Evolutionary conservation across 345 rosid genomes (phyloP).

Genomic region (Cardamine occulta): DNA sequence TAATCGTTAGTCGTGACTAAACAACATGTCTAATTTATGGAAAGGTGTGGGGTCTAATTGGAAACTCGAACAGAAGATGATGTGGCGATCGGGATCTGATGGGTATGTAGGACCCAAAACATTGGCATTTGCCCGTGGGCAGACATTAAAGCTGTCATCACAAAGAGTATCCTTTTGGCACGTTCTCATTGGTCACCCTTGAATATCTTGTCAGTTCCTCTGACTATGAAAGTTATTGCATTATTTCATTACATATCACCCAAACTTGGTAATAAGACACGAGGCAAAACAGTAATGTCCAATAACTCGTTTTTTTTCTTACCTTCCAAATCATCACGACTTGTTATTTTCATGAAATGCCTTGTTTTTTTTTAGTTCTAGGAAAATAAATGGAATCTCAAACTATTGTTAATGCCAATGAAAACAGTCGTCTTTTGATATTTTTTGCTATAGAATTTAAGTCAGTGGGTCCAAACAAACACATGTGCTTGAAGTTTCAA

Average conservation of each 20-base stretch:
- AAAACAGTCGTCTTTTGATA: constrained; percentile 20
- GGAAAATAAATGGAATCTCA: constrained; percentile 2
- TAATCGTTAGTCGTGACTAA: constrained; percentile 8
- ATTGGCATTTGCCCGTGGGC: constrained; percentile 46
- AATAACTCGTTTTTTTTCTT: background rate
- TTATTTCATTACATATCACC: constrained; percentile 27
- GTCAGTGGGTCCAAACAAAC: constrained; percentile 37
- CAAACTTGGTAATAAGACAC: constrained; percentile 38
- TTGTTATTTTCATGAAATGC: constrained; percentile 26
- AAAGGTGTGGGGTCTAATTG: background rate
- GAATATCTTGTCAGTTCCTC: constrained; percentile 35
- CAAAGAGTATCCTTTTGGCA: constrained; percentile 35
- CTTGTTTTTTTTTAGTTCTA: background rate
- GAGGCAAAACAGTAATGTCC: constrained; percentile 12
- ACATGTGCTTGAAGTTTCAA: constrained; percentile 36
- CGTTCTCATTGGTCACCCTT: constrained; percentile 40
- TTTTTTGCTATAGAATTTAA: constrained; percentile 21
- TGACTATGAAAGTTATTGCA: constrained; percentile 13
- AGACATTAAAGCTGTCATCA: constrained; percentile 46
- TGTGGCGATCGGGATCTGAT: constrained; percentile 43
- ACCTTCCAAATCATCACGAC: constrained; percentile 17
- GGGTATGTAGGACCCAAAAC: constrained; percentile 37
- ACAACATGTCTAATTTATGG: constrained; percentile 2
- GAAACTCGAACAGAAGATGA: constrained; percentile 30
- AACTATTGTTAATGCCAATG: constrained; percentile 10